Percentiles rank a stretch among this genome's conserved stretches.
Conservation (phyloP, 805 yeast genomes). For the Candida vaughaniae region DNA sequence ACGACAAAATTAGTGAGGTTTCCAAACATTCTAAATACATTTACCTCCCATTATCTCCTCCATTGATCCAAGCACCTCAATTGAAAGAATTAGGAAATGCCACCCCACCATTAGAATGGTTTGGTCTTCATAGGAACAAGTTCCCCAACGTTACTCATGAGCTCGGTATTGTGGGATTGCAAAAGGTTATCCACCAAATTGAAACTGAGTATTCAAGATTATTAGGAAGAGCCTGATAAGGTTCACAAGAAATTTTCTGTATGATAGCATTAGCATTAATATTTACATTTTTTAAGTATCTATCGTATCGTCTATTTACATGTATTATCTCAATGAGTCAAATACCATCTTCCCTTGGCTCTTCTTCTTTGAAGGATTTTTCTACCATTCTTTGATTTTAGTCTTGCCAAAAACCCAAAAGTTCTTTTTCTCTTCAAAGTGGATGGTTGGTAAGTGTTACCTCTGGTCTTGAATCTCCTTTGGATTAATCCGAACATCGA, state of each 20-base stretch:
- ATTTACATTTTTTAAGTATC: conserved; percentile 2
- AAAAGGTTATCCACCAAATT: conserved; percentile 68
- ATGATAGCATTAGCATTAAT: neutral
- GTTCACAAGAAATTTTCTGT: no score
- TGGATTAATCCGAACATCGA: conserved; percentile 41
- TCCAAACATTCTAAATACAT: conserved; percentile 41
- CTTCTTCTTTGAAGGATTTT: conserved; percentile 74
- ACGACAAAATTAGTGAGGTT: conserved; percentile 37
- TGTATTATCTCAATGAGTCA: conserved; percentile 60
- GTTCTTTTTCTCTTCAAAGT: conserved; percentile 87
- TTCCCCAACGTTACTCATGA: conserved; percentile 89
- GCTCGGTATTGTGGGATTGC: conserved; percentile 68
- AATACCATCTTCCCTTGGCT: conserved; percentile 91
- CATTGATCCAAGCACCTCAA: conserved; percentile 85
- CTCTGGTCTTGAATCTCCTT: conserved; percentile 81
- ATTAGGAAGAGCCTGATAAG: conserved; percentile 39
- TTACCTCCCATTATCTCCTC: conserved; percentile 68
- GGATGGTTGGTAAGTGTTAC: conserved; percentile 93
- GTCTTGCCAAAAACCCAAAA: conserved; percentile 84
- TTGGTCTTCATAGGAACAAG: conserved; percentile 84
- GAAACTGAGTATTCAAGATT: conserved; percentile 52
- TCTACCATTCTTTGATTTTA: conserved; percentile 71
- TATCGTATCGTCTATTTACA: conserved; percentile 5
- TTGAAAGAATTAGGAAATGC: conserved; percentile 92
- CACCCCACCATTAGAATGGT: conserved; percentile 98